Evolutionary conservation across 441 rosid genomes (phyloP).

Genomic region (Populus hybrid): DNA sequence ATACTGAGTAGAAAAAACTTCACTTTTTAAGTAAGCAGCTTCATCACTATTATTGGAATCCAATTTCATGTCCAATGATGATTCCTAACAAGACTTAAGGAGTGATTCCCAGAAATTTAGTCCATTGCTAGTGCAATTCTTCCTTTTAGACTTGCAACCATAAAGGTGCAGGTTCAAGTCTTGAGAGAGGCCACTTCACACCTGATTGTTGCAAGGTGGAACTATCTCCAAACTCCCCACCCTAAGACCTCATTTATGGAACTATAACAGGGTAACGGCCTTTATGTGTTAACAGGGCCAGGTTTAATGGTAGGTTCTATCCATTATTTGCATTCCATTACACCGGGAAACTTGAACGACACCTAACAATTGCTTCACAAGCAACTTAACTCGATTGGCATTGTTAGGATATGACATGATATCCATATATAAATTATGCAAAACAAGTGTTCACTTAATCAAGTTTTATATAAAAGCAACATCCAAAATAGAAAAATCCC

Average conservation of each 20-base stretch:
- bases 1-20: neutral
- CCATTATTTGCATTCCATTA: neutral
- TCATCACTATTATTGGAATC: neutral
- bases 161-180: neutral
- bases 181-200: neutral
- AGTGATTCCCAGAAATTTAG: neutral
- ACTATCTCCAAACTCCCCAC: neutral
- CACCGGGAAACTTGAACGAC: neutral
- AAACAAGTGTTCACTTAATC: neutral
- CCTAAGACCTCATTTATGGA: neutral
- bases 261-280: neutral
- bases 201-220: neutral
- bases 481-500: neutral
- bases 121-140: neutral
- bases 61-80: neutral
- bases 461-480: neutral
- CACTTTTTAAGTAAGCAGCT: neutral
- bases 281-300: neutral
- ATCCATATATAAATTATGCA: neutral
- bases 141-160: neutral
- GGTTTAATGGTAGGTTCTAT: neutral
- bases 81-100: neutral
- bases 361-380: neutral
- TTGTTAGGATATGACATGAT: neutral
- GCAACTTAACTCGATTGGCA: neutral